A percentile compares a stretch with the other conserved stretches of the same genome.
Evolutionary conservation across 805 yeast species (phyloP).

Genomic region (Grigorovia yakushimaensis): DNA sequence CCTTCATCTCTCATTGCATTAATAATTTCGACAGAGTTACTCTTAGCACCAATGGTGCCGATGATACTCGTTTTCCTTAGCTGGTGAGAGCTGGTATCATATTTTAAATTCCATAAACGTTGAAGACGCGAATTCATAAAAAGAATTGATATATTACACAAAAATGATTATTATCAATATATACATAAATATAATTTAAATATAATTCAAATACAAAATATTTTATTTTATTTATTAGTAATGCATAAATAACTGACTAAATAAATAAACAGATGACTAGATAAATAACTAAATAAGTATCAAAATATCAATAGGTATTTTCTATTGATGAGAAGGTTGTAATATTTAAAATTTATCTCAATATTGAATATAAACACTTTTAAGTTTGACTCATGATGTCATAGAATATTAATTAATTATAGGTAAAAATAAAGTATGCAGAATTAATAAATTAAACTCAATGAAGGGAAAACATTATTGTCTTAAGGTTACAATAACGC

Average conservation of each 20-base stretch:
- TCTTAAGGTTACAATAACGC: constrained; percentile 13
- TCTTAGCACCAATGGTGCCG: constrained; percentile 98
- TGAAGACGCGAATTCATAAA: constrained; percentile 40
- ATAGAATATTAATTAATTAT: not conserved
- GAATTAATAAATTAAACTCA: too few relatives aligned
- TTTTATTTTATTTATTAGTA: too few relatives aligned
- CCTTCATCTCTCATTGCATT: constrained; percentile 92
- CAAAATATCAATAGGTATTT: too few relatives aligned
- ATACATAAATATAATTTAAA: too few relatives aligned
- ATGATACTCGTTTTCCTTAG: constrained; percentile 92
- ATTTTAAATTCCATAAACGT: constrained; percentile 76
- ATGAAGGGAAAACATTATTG: too few relatives aligned
- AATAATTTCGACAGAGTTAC: constrained; percentile 78
- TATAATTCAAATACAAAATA: too few relatives aligned
- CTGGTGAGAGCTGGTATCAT: constrained; percentile 53
- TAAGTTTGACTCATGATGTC: not conserved
- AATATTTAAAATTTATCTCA: not conserved
- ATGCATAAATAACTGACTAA: too few relatives aligned
- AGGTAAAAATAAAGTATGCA: not conserved
- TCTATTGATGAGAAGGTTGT: too few relatives aligned
- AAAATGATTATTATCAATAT: too few relatives aligned
- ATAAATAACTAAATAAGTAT: too few relatives aligned
- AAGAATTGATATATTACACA: too few relatives aligned
- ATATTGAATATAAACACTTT: not conserved
- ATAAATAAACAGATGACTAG: too few relatives aligned